Percentiles rank a stretch among this genome's conserved stretches.
Evolutionary conservation across 73 alveolate species (phyloP).

Genomic region (Uronychia setigera): DNA sequence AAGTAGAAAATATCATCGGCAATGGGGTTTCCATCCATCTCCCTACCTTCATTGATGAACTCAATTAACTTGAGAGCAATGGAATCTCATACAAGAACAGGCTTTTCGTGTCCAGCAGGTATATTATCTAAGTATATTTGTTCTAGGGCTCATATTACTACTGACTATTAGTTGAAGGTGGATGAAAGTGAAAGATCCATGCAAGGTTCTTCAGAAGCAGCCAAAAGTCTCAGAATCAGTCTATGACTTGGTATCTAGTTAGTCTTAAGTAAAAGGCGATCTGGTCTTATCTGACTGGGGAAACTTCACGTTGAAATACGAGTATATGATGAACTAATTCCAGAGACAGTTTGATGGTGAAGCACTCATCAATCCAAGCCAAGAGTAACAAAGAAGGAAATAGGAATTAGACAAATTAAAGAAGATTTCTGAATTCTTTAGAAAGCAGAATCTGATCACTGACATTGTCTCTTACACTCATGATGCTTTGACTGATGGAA

Average conservation of each 20-base stretch:
- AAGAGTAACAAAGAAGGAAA: too few species aligned
- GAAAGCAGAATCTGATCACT: constrained; percentile 68
- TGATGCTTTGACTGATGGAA: constrained; percentile 58
- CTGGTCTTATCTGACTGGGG: constrained; percentile 84
- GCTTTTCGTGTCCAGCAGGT: constrained; percentile 57
- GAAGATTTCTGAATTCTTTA: constrained; percentile 61
- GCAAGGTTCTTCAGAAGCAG: constrained; percentile 96
- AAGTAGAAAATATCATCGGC: constrained; percentile 85
- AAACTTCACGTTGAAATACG: constrained; percentile 72
- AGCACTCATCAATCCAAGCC: constrained; percentile 10
- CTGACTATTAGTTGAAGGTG: constrained; percentile 61
- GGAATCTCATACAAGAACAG: constrained; percentile 67
- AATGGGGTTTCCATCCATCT: constrained; percentile 93
- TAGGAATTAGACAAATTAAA: constrained; percentile 67
- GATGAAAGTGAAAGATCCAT: constrained; percentile 43
- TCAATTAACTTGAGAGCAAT: constrained; percentile 73
- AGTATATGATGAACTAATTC: constrained; percentile 5
- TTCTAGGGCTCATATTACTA: constrained; percentile 36
- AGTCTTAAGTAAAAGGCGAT: not conserved
- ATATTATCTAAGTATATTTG: constrained; percentile 82
- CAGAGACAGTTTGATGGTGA: constrained; percentile 41
- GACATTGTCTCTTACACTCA: constrained; percentile 71
- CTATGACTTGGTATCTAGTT: constrained; percentile 87
- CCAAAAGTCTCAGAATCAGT: constrained; percentile 86
- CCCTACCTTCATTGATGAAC: constrained; percentile 71